Percentiles rank a stretch among this genome's conserved stretches.
Conservation (phyloP, 108 stramenopile species). For the Cylindrotheca closterium region DNA sequence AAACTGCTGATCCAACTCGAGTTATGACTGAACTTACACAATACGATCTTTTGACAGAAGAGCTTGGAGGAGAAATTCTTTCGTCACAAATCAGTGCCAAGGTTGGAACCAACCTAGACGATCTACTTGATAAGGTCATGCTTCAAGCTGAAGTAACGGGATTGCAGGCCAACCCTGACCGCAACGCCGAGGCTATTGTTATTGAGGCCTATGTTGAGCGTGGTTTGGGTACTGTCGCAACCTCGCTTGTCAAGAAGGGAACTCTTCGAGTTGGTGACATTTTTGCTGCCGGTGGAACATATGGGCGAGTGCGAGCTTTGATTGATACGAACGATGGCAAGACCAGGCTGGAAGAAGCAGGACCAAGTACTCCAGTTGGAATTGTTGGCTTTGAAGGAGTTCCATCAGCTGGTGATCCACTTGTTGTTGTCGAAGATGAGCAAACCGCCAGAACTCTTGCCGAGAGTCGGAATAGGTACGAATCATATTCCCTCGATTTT, state of each 20-base stretch:
- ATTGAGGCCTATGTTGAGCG: constrained; percentile 91
- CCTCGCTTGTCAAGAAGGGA: constrained; percentile 94
- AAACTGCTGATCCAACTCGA: constrained; percentile 77
- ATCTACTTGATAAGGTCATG: constrained; percentile 91
- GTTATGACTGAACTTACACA: constrained; percentile 87
- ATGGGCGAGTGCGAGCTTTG: constrained; percentile 86
- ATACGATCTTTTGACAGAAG: constrained; percentile 93
- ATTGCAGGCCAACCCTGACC: constrained; percentile 87
- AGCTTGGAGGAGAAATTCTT: constrained; percentile 92
- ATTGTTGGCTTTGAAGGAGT: constrained; percentile 87
- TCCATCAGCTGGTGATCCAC: constrained; percentile 88
- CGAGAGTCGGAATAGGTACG: constrained; percentile 64
- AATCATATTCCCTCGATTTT: background rate
- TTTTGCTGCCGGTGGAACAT: constrained; percentile 91
- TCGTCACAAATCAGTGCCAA: constrained; percentile 92
- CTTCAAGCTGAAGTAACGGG: constrained; percentile 95
- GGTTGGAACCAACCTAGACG: constrained; percentile 88
- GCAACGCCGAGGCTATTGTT: constrained; percentile 89
- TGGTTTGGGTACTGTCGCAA: constrained; percentile 94
- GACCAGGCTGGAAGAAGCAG: constrained; percentile 81
- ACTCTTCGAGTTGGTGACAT: constrained; percentile 90
- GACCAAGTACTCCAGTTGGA: constrained; percentile 87
- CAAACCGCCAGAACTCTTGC: constrained; percentile 82
- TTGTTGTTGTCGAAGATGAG: constrained; percentile 79
- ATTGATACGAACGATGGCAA: constrained; percentile 75